phyloP scores from a whole-genome alignment of 2,329 filamentous ascomycete genomes.

The Rugonectria rugulosa region DNA sequence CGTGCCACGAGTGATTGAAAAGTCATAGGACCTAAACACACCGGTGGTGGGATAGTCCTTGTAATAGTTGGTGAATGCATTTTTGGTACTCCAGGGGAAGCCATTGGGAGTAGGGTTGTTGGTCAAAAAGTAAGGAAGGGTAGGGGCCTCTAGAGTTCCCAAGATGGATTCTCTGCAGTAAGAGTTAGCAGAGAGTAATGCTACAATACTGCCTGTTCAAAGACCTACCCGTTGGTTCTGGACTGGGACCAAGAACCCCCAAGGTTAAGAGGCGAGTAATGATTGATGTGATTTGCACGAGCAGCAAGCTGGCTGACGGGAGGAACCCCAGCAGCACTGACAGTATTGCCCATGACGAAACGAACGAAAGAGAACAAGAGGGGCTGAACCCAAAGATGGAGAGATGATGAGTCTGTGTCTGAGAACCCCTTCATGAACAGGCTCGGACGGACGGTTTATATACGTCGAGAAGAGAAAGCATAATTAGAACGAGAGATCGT shows the following conservation, averaged over 20 bases:
- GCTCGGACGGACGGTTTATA: conserved; percentile 29
- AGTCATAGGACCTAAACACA: conserved; percentile 63
- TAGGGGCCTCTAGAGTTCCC: conserved; percentile 49
- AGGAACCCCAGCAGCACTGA: conserved; percentile 20
- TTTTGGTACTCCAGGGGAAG: conserved; percentile 59
- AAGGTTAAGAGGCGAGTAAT: conserved; percentile 14
- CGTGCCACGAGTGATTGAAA: conserved; percentile 57
- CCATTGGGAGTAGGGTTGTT: conserved; percentile 59
- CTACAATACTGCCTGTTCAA: not conserved
- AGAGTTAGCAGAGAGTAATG: conserved; percentile 13
- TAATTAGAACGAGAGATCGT: not conserved
- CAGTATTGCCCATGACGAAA: conserved; percentile 32
- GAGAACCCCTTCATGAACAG: not conserved
- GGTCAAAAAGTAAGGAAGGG: conserved; percentile 53
- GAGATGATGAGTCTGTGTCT: conserved; percentile 6
- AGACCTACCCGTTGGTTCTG: conserved; percentile 34
- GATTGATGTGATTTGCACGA: conserved; percentile 3
- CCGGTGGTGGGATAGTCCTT: conserved; percentile 58
- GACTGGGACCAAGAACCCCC: conserved; percentile 28
- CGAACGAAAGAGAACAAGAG: conserved; percentile 4
- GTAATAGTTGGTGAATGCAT: conserved; percentile 59
- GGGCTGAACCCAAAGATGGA: conserved; percentile 1
- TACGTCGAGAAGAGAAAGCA: conserved; percentile 9
- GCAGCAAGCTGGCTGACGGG: conserved; percentile 21
- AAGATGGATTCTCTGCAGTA: conserved; percentile 46